Evolutionary conservation across 129 eudicot genomes (phyloP), one percentile per base, ranked within the genome.

Genomic region (Flaveria linearis): DNA sequence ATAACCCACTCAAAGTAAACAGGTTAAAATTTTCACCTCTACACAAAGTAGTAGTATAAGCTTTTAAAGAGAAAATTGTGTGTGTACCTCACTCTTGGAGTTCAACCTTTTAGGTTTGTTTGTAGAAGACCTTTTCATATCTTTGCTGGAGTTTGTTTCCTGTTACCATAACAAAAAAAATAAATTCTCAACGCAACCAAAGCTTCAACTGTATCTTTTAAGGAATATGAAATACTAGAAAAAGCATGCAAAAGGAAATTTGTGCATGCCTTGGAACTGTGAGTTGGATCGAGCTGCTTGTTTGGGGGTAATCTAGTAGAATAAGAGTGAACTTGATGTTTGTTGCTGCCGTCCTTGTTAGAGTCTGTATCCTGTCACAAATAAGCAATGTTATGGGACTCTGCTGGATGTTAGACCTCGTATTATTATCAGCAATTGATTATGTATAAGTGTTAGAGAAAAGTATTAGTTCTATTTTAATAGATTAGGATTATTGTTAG

Each of bases 21-120:
- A 5, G 69, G 69, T 22, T 58, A 43, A 57, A 73, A 23, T 1
- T 28, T 41, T 18, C 7, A 45, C 18, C 41, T 43, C 57, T 74
- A 43, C 45, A 22, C 72, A 62, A 43, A 75, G 17, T 52, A 9
- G 20, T 61, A 70, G 23, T 47, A 47, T 8, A 49, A 14, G 46
- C 60, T 69, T 78, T 43, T 12, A 72, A 41, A 36, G 58, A 72
- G 26, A 51, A 51, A 69, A 52, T 16, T 51, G 65, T 56, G 52
- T 58, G 72, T 7, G 60, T 81, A 88, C 98, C 97, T 94, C 98
- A 51, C 71, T 80, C 82, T 79, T 85, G 63, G 85, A 15, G 72
- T 74, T 65, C 45, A 88, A 81, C 80, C 86, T 87, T 81, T 72
- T 87, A 45, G 87, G 86, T 75, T 71, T 70, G 73, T 57, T 57